Evolutionary conservation across 1,284 basidiomycete species (phyloP), one percentile per base, ranked within the genome.

Genomic region (Chiua sp.): DNA sequence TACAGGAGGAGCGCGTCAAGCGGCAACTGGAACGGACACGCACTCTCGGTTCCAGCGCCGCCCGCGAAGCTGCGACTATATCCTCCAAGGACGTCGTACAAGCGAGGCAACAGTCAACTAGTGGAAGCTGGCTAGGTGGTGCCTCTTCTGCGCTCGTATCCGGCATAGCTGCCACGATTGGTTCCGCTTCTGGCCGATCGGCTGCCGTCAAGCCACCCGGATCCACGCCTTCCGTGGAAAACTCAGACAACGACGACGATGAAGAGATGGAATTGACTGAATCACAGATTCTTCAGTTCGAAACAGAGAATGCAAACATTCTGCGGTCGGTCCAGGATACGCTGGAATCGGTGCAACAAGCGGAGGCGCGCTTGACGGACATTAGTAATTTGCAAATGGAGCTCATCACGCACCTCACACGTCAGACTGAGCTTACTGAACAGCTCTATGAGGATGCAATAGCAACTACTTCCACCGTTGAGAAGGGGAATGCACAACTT

Each of bases 351-450:
- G 91, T 97, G 53, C 91, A 95, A 72, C 89, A 91, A 72, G 95
- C 95, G 23, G 95, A 97, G 73, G 86, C 91, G 51, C 87, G 92
- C 48, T 77, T 97, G 61, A 82, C 93, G 79, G 95, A 96, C 72
- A 98, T 98, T 69, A 93, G 92, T 70, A 86, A 91, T 50, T 78
- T 98, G 60, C 94, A 98, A 78, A 90, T 91, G 78, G 92, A 96
- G 75, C 82, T 98, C 65, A 87, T 96, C 58, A 82, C 86, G 20
- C 94, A 97, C 73, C 81, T 98, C 53, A 91, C 91, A 48, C 84
- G 83, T 70, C 94, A 98, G 79, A 91, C 90, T n/a, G 94, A 95
- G 76, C 76, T 94, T 65, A 94, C 94, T 23, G 92, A 95, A 69
- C 89, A 92, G 73, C 78, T 98, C 58, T 93, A 92, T 71, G 92